Conservation (phyloP, 305 asterid species). For the Fraxinus latifolia region DNA sequence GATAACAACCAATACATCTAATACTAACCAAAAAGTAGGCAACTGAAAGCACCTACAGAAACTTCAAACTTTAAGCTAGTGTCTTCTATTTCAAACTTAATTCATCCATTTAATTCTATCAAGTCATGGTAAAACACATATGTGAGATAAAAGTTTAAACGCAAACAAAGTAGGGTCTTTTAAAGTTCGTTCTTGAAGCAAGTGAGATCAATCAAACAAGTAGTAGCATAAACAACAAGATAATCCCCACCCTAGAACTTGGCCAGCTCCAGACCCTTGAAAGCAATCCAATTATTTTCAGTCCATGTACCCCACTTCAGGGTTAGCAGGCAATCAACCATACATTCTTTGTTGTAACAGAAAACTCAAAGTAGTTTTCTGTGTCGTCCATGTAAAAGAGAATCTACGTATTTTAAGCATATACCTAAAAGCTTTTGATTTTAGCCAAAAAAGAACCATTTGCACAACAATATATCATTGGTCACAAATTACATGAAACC, state of each 20-base stretch:
- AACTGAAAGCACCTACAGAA: not conserved
- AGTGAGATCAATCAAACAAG: not conserved
- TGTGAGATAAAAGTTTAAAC: not conserved
- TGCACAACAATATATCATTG: not conserved
- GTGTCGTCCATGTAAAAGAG: not conserved
- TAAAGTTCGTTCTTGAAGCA: not conserved
- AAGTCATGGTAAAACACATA: not conserved
- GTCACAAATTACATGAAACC: not conserved
- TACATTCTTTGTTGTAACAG: not conserved
- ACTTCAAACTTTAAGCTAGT: slow-evolving; percentile 11
- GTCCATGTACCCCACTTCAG: not conserved
- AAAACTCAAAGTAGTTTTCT: not conserved
- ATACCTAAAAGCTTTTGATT: not conserved
- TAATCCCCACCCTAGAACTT: slow-evolving; percentile 6
- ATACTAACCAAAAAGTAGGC: not conserved
- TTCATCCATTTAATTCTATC: not conserved
- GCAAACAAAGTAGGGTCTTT: not conserved
- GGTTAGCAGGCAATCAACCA: not conserved
- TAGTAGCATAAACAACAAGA: not conserved
- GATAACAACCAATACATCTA: not conserved
- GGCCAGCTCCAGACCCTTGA: slow-evolving; percentile 15
- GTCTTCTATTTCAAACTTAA: slow-evolving; percentile 1
- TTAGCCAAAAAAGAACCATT: not conserved
- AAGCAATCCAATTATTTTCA: not conserved
- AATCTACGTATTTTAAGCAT: not conserved